Evolutionary conservation across 2,329 filamentous ascomycete genomes (phyloP), one percentile per base, ranked within the genome.

Genomic region (Alternaria incomplexa): DNA sequence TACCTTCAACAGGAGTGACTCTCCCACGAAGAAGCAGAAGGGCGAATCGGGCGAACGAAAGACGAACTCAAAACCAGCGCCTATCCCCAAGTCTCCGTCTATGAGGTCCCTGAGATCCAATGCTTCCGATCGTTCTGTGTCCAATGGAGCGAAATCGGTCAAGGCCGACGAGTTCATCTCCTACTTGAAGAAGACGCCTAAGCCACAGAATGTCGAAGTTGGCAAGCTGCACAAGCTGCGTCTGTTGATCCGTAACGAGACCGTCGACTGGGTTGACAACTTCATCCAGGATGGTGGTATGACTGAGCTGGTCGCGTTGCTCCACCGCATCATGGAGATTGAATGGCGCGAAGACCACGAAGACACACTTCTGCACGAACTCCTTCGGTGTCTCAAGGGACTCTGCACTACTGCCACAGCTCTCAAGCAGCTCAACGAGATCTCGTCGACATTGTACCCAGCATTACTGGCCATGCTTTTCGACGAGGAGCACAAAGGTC

Each of bases 321-420:
- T 98, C 51, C 91, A 97, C 79, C 89, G 95, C n/a, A 97, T 95
- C 72, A 93, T 97, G 87, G 91, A 91, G 55, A 90, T 99, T 32
- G 96, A 98, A 79, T 99, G 96, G 95, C 93, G 94, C 75, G 96
- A 97, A 84, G 96, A 98, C 73, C 95, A 98, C 74, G 96, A 98
- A 81, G 96, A 98, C 76, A 90, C 90, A 10, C 85, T 99, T 40
- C 86, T 99, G 7, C 95, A 98, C 75, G 96, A 99, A 81, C 91
- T 93, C 28, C 85, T 99, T 53, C 87, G 97, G 46, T 98, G 96
- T 75, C 86, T 99, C 67, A 99, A 99, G 81, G 96, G 93, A 0
- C 86, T 98, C 3, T 97, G 93, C 77, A 99, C 96, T 1, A 97
- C 95, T 2, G 93, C 92, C 15, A 86, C 93, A 36, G 96, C 93